These are phyloP conservation scores for Collybia nuda DNA, from an alignment of 768 basidiomycete species.

Conservation along the genomic window DNA sequence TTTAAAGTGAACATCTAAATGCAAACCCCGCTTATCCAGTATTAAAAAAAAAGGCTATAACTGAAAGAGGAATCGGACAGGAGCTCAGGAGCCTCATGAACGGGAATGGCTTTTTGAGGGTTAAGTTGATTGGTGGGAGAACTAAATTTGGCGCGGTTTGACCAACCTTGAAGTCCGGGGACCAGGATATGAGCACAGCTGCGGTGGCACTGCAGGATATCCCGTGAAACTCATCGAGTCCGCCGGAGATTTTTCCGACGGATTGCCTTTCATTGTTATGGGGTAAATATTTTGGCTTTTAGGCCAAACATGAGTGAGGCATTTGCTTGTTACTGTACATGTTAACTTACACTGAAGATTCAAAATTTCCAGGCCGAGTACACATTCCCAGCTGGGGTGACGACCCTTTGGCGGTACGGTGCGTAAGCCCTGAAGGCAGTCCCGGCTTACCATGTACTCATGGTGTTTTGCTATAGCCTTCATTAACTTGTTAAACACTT, in stretches of 20 bases:
- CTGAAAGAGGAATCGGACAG: slow-evolving; percentile 56
- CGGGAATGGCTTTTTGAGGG: slow-evolving; percentile 52
- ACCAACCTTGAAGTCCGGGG: no score
- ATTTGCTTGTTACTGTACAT: no score
- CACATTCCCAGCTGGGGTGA: slow-evolving; percentile 77
- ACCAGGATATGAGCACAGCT: slow-evolving; percentile 75
- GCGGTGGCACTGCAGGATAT: slow-evolving; percentile 61
- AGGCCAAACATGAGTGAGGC: no score
- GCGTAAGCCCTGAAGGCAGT: slow-evolving; percentile 7
- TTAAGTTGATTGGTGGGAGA: slow-evolving; percentile 56
- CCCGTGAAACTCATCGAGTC: slow-evolving; percentile 61
- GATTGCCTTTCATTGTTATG: slow-evolving; percentile 75
- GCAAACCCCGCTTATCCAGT: no score
- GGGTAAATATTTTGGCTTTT: no score
- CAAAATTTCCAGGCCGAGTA: slow-evolving; percentile 47
- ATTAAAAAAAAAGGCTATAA: slow-evolving; percentile 45
- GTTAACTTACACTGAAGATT: no score
- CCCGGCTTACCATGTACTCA: neutral
- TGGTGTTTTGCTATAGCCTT: no score
- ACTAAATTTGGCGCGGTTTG: no score
- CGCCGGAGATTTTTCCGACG: slow-evolving; percentile 52
- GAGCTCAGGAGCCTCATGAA: slow-evolving; percentile 56
- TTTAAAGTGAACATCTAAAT: slow-evolving; percentile 57
- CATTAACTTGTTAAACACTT: no score
- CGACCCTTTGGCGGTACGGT: slow-evolving; percentile 49